phyloP scores from a whole-genome alignment of 768 basidiomycete genomes.

The Mycena vitilis region DNA sequence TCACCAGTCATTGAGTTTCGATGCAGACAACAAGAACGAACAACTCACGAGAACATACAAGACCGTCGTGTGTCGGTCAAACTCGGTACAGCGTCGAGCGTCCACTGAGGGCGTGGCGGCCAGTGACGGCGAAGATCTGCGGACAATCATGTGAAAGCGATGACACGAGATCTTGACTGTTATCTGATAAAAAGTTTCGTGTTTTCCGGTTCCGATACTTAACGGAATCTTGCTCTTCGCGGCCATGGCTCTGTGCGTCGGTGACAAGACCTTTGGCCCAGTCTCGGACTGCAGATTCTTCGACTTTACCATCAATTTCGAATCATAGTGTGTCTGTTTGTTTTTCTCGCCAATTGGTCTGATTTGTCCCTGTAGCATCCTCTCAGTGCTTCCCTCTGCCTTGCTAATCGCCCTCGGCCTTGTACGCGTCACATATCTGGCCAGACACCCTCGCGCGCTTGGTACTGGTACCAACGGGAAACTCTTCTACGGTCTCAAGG shows the following conservation, averaged over 20 bases:
- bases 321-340: conserved; percentile 17
- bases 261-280: conserved; percentile 14
- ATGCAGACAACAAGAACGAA: no score
- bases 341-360: background rate
- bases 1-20: no score
- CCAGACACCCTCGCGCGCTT: background rate
- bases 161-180: no score
- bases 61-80: no score
- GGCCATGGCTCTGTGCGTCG: conserved; percentile 3
- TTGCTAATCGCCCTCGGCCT: conserved; percentile 14
- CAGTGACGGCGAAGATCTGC: no score
- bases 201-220: no score
- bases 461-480: background rate
- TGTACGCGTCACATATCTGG: conserved; percentile 6
- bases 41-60: no score
- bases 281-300: conserved; percentile 17
- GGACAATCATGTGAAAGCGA: no score
- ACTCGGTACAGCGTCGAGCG: no score
- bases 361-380: conserved; percentile 10
- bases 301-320: conserved; percentile 16
- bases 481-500: conserved; percentile 12
- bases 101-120: no score
- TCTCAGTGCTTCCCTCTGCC: conserved; percentile 13
- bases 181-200: no score
- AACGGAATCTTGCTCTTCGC: background rate